Percentiles rank a stretch among this genome's conserved stretches.
Conservation (phyloP, 495 filamentous ascomycete species). For the Beverwykella pulmonaria region DNA sequence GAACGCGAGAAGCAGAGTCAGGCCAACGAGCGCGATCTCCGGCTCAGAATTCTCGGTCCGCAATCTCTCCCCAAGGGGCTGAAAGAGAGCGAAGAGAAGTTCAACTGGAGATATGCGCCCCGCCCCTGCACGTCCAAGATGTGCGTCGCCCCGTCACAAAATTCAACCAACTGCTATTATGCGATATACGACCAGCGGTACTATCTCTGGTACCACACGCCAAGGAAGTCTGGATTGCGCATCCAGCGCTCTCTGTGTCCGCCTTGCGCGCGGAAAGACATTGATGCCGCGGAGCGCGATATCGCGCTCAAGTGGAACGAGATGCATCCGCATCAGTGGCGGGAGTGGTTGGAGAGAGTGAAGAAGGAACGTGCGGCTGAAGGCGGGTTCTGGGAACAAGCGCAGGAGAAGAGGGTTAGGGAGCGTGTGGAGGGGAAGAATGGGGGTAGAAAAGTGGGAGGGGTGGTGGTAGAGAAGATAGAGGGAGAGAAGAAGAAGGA, state of each 20-base stretch:
- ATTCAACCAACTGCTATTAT: background rate
- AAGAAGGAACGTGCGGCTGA: constrained; percentile 5
- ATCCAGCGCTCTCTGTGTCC: constrained; percentile 8
- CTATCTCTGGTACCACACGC: background rate
- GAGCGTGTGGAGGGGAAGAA: background rate
- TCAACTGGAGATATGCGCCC: constrained; percentile 15
- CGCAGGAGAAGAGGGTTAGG: constrained; percentile 18
- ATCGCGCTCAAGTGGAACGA: constrained; percentile 3
- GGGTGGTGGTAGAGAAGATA: background rate
- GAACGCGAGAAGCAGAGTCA: background rate
- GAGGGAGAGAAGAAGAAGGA: background rate
- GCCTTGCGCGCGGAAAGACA: constrained; percentile 6
- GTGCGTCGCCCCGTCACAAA: background rate
- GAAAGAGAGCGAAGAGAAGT: background rate
- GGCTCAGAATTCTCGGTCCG: background rate
- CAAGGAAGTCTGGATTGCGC: background rate
- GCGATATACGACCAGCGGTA: background rate
- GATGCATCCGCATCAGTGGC: constrained; percentile 6
- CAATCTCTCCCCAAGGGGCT: too few species aligned
- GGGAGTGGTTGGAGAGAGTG: background rate
- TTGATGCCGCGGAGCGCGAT: background rate
- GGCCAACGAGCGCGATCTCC: background rate
- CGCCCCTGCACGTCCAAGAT: constrained; percentile 12
- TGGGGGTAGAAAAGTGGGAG: background rate
- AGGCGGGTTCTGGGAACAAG: constrained; percentile 13